phyloP scores from a whole-genome alignment of 768 basidiomycete genomes.

The Mycena latifolia region DNA sequence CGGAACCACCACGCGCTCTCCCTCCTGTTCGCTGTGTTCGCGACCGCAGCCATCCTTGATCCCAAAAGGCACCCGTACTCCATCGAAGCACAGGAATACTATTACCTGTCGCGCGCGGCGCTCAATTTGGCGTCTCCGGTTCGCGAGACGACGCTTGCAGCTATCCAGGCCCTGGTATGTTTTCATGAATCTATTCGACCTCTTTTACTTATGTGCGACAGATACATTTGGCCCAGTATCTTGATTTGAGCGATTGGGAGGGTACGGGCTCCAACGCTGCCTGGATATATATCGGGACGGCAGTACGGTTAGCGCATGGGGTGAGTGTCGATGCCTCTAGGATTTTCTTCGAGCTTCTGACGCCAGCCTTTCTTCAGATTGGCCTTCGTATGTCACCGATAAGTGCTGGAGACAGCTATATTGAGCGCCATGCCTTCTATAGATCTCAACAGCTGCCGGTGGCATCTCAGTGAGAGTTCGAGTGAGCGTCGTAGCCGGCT shows the following conservation, averaged over 20 bases:
- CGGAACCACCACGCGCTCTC: slow-evolving; percentile 67
- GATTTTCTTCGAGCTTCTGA: not conserved
- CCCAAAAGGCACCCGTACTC: slow-evolving; percentile 59
- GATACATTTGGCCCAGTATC: slow-evolving; percentile 62
- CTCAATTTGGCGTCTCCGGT: slow-evolving; percentile 61
- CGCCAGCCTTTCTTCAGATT: slow-evolving; percentile 46
- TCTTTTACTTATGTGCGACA: slow-evolving; percentile 19
- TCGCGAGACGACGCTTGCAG: slow-evolving; percentile 63
- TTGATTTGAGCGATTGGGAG: slow-evolving; percentile 68
- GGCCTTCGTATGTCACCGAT: slow-evolving; percentile 63
- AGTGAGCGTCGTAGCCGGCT: slow-evolving; percentile 63
- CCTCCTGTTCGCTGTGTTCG: slow-evolving; percentile 74
- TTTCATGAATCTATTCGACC: not conserved
- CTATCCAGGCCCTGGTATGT: slow-evolving; percentile 70
- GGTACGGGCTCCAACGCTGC: slow-evolving; percentile 58
- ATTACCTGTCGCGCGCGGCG: slow-evolving; percentile 67
- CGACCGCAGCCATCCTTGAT: slow-evolving; percentile 76
- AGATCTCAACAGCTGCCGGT: slow-evolving; percentile 61
- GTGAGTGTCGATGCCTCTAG: slow-evolving; percentile 52
- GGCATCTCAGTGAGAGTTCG: slow-evolving; percentile 63
- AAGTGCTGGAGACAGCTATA: not conserved
- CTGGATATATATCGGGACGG: slow-evolving; percentile 72
- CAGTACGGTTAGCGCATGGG: slow-evolving; percentile 68
- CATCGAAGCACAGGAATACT: slow-evolving; percentile 71
- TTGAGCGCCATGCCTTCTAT: not conserved